Evolutionary conservation across 768 basidiomycete species (phyloP), one percentile per base, ranked within the genome.

Genomic region (Boletus bicolor): DNA sequence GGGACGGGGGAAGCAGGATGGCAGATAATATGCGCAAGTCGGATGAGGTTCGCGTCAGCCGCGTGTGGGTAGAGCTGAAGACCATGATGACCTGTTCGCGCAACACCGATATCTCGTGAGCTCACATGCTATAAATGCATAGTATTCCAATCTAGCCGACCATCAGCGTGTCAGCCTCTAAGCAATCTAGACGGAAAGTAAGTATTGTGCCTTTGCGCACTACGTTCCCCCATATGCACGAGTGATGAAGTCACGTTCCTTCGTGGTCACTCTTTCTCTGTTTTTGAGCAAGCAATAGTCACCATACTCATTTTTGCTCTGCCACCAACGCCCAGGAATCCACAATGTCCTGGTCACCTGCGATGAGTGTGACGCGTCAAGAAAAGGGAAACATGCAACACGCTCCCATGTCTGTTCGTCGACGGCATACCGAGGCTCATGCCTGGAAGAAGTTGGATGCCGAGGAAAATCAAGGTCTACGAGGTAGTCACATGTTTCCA

Each of bases 251-350:
- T 57, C 55, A 5, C 44, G 57, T 49, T 72, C 72, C 59, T 73
- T 72, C 36, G 14, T 51, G 47, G 49, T 41, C 37, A 73, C 56
- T 17, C 49, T 64, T 57, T 67, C 74, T 62, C 70, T 81, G 60
- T 92, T 87, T 70, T 79, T 84, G 57, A 99, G 76, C 58, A 99
- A 68, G 69, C 95, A 97, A 68, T 93, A 97, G 64, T 98, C 92
- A 2, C 96, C 96, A 70, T 81, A 97, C 55, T 79, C 79, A 67
- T 96, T 92, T 60, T 72, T 72, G 26, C 71, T 73, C 59, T 86
- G 82, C 86, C 92, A 91, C 56, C 72, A 72, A 44, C 77, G 69
- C 12, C 85, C 83, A 7, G 95, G 96, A 39, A 90, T 67, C 86
- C 89, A 96, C 55, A 98, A 76, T 28, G 84, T 80, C 49, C 96